phyloP scores from a whole-genome alignment of 441 rosid genomes.

The Codiaeum variegatum region DNA sequence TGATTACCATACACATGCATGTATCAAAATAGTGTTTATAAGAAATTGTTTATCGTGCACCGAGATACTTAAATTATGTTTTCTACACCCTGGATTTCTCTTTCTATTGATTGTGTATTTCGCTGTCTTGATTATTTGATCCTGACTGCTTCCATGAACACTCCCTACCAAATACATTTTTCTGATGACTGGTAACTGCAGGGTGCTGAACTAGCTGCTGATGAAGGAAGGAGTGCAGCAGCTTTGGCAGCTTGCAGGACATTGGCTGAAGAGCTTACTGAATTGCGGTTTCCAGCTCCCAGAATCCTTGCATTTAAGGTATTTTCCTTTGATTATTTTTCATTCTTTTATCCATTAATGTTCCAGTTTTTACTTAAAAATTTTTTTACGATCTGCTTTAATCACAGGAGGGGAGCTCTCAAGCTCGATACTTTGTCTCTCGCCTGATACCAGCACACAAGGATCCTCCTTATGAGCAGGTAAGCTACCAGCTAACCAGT shows the following conservation, averaged over 20 bases:
- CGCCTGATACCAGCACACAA: slow-evolving; percentile 93
- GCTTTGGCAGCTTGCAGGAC: slow-evolving; percentile 94
- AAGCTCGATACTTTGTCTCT: slow-evolving; percentile 84
- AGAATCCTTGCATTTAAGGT: slow-evolving; percentile 96
- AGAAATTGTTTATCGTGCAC: background rate
- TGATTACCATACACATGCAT: background rate
- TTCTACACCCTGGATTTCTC: background rate
- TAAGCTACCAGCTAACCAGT: too few species aligned
- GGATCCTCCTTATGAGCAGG: slow-evolving; percentile 98
- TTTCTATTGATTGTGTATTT: background rate
- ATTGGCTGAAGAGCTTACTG: slow-evolving; percentile 90
- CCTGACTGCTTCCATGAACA: background rate
- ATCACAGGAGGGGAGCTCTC: slow-evolving; percentile 91
- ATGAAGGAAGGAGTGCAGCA: slow-evolving; percentile 82
- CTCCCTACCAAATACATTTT: background rate
- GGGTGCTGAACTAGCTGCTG: slow-evolving; percentile 91
- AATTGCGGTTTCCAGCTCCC: slow-evolving; percentile 91
- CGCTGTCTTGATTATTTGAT: background rate
- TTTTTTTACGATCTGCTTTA: slow-evolving; percentile 18
- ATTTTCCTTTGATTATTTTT: slow-evolving; percentile 13
- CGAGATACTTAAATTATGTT: background rate
- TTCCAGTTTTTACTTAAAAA: slow-evolving; percentile 1
- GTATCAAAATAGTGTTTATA: background rate
- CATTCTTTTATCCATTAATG: background rate
- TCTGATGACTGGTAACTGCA: slow-evolving; percentile 26